Evolutionary conservation across 257 asterid species (phyloP).

Genomic region (Perilla frutescens): DNA sequence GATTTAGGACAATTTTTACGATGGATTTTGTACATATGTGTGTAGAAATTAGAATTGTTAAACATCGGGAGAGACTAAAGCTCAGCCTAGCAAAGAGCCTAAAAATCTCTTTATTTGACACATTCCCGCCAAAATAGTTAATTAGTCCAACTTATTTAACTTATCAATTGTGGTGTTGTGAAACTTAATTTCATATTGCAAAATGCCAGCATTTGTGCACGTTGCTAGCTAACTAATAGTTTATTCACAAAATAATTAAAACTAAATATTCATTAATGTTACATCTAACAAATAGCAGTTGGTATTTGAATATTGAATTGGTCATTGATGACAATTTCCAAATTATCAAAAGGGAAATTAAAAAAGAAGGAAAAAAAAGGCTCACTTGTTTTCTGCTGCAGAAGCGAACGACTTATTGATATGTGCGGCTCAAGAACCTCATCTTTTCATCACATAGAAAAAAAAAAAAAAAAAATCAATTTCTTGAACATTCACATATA

Average conservation of each 20-base stretch:
- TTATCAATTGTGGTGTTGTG: no score
- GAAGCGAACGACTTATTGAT: conserved; percentile 69
- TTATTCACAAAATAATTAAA: no score
- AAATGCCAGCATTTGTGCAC: no score
- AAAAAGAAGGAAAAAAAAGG: neutral
- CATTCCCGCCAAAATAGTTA: no score
- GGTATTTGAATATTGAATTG: neutral
- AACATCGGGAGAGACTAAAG: no score
- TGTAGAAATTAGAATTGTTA: neutral
- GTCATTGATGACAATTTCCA: neutral
- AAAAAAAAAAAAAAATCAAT: neutral
- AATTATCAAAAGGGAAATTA: no score
- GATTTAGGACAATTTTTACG: neutral
- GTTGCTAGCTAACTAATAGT: no score
- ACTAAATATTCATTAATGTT: no score
- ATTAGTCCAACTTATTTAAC: no score
- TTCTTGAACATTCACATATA: neutral
- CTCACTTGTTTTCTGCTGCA: conserved; percentile 74
- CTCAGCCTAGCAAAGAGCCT: no score
- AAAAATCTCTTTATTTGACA: no score
- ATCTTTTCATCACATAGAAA: conserved; percentile 45
- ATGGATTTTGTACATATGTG: neutral
- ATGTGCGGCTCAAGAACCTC: conserved; percentile 50
- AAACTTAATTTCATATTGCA: no score
- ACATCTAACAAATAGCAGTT: neutral